Conservation (phyloP, 495 filamentous ascomycete genomes). For the Lophiostoma macrostomum region DNA sequence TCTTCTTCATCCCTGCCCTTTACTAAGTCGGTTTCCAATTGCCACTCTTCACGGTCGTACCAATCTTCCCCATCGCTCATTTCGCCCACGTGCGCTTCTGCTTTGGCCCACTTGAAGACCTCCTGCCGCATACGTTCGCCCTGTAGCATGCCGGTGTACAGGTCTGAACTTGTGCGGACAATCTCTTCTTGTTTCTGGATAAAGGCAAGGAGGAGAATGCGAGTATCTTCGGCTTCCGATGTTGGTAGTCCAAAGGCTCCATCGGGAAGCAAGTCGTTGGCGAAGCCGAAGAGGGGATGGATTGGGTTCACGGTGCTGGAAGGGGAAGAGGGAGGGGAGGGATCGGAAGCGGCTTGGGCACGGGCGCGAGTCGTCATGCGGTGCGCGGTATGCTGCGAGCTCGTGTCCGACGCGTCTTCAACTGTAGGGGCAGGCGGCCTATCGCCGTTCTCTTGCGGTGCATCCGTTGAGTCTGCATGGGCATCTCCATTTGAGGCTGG, state of each 20-base stretch:
- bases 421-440: conserved; percentile 18
- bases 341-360: conserved; percentile 49
- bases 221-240: conserved; percentile 82
- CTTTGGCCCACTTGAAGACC: conserved; percentile 82
- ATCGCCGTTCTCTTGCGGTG: conserved; percentile 38
- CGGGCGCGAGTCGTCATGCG: conserved; percentile 70
- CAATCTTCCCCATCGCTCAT: conserved; percentile 94
- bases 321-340: conserved; percentile 46
- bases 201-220: conserved; percentile 76
- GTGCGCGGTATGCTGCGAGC: conserved; percentile 46
- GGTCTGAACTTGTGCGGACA: conserved; percentile 70
- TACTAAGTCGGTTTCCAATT: conserved; percentile 75
- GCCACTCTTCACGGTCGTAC: conserved; percentile 91
- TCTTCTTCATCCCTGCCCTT: conserved; percentile 94
- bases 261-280: conserved; percentile 66
- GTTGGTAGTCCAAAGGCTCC: conserved; percentile 75
- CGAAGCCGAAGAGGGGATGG: conserved; percentile 82
- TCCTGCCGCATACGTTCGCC: conserved; percentile 75
- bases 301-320: conserved; percentile 52
- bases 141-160: conserved; percentile 71
- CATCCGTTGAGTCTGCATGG: neutral
- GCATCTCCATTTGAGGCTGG: conserved; percentile 14
- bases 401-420: conserved; percentile 37
- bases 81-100: conserved; percentile 81
- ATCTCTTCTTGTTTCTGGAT: conserved; percentile 97